These are phyloP conservation scores for Xylaria sp. DNA, from an alignment of 2,329 filamentous ascomycete genomes.

Conservation along the genomic window DNA sequence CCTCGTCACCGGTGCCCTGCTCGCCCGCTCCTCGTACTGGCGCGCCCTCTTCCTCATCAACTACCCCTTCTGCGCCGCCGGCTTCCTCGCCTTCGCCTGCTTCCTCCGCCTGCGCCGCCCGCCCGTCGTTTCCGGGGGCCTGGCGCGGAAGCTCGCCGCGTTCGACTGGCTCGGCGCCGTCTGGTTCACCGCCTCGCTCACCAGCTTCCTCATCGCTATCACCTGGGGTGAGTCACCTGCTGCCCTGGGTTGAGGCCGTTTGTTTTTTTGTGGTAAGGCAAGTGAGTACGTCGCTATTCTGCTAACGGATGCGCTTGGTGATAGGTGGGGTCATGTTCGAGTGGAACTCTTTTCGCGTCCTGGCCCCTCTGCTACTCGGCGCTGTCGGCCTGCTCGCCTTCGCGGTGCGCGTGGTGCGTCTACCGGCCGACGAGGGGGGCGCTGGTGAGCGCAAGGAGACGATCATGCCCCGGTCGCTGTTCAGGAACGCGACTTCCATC, in stretches of 20 bases:
- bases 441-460: neutral
- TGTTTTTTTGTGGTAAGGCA: neutral
- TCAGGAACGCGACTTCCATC: neutral
- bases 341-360: slow-evolving; percentile 8
- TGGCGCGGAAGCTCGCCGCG: slow-evolving; percentile 4
- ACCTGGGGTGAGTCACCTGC: slow-evolving; percentile 3
- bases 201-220: slow-evolving; percentile 9
- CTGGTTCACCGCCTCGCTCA: slow-evolving; percentile 20
- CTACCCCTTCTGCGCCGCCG: slow-evolving; percentile 35
- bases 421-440: neutral
- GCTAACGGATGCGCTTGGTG: neutral
- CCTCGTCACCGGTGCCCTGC: slow-evolving; percentile 36
- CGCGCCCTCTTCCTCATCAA: slow-evolving; percentile 48
- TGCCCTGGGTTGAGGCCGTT: too few relatives aligned
- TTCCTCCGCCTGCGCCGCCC: slow-evolving; percentile 40
- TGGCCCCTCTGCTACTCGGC: slow-evolving; percentile 12
- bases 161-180: slow-evolving; percentile 15
- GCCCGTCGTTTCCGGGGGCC: neutral
- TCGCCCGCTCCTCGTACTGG: slow-evolving; percentile 38
- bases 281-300: neutral
- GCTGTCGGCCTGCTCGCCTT: slow-evolving; percentile 6
- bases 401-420: neutral
- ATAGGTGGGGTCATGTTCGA: slow-evolving; percentile 16
- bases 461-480: neutral
- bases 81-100: slow-evolving; percentile 32